Conservation (phyloP, 768 basidiomycete genomes). For the Rhodotorula sphaerocarpa region DNA sequence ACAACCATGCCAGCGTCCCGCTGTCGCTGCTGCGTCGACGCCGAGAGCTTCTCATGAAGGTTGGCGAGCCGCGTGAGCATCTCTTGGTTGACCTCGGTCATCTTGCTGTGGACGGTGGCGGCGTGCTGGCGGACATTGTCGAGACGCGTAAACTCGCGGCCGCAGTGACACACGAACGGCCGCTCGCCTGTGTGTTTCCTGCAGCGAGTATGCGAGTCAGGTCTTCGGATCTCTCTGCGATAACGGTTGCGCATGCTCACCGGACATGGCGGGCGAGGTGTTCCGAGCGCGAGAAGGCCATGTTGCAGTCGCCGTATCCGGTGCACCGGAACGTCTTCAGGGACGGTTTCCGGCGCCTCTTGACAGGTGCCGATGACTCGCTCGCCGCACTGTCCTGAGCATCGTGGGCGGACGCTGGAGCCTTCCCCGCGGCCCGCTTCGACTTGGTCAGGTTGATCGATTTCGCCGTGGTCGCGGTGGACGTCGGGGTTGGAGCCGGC, state of each 20-base stretch:
- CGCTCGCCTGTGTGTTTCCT: constrained; percentile 98
- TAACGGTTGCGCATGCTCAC: constrained; percentile 48
- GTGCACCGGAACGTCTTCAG: constrained; percentile 65
- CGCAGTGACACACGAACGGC: constrained; percentile 91
- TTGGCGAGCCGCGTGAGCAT: constrained; percentile 86
- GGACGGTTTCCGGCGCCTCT: not conserved
- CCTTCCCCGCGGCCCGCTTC: too few species aligned
- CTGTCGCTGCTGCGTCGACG: constrained; percentile 37
- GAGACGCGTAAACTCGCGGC: constrained; percentile 87
- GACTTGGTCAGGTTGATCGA: too few species aligned
- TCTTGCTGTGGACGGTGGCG: constrained; percentile 93
- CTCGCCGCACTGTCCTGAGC: too few species aligned
- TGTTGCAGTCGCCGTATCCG: constrained; percentile 88
- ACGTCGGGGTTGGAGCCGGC: too few species aligned
- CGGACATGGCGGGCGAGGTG: constrained; percentile 92
- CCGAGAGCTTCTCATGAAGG: constrained; percentile 72
- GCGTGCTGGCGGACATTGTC: constrained; percentile 97
- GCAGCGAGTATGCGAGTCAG: constrained; percentile 16
- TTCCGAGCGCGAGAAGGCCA: constrained; percentile 93
- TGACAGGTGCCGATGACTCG: too few species aligned
- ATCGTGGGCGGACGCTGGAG: too few species aligned
- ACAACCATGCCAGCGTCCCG: constrained; percentile 28
- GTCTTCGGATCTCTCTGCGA: not conserved
- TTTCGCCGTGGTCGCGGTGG: too few species aligned
- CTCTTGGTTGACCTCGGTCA: constrained; percentile 67